Conservation (phyloP, 1,284 basidiomycete genomes). For the Athelia sp. region DNA sequence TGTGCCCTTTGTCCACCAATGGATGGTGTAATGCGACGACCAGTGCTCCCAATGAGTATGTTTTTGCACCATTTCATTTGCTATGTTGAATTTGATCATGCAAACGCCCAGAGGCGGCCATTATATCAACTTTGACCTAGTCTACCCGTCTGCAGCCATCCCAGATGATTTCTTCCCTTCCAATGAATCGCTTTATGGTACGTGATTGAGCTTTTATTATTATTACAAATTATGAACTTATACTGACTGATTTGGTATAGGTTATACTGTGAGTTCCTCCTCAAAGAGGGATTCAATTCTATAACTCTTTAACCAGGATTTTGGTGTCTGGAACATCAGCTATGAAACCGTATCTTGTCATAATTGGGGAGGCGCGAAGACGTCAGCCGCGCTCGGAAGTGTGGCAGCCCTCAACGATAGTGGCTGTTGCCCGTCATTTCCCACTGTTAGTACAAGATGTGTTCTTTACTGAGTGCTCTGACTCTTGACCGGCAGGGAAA, state of each 20-base stretch:
- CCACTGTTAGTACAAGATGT: slow-evolving; percentile 41
- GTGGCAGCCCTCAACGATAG: slow-evolving; percentile 47
- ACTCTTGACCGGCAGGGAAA: slow-evolving; percentile 29
- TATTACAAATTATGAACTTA: slow-evolving; percentile 3
- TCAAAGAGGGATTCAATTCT: neutral
- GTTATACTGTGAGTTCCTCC: slow-evolving; percentile 33
- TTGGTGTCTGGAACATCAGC: slow-evolving; percentile 78
- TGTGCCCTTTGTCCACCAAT: slow-evolving; percentile 55
- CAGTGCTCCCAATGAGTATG: slow-evolving; percentile 55
- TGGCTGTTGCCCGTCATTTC: slow-evolving; percentile 67
- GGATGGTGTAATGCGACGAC: slow-evolving; percentile 71
- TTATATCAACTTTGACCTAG: slow-evolving; percentile 72
- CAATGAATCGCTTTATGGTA: slow-evolving; percentile 53
- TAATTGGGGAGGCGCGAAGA: slow-evolving; percentile 58
- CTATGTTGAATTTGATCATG: too few species aligned
- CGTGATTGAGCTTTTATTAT: slow-evolving; percentile 18
- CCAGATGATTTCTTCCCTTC: slow-evolving; percentile 69
- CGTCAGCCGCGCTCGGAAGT: slow-evolving; percentile 58
- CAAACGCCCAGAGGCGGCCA: slow-evolving; percentile 50
- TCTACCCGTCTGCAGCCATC: slow-evolving; percentile 69
- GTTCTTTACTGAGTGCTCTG: neutral
- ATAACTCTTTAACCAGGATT: slow-evolving; percentile 43
- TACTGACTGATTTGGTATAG: slow-evolving; percentile 16
- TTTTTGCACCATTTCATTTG: slow-evolving; percentile 9
- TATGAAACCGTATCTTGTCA: slow-evolving; percentile 60